Percentiles rank a stretch among this genome's conserved stretches.
phyloP scores from a whole-genome alignment of 345 rosid genomes.

The Euphorbia lathyris region DNA sequence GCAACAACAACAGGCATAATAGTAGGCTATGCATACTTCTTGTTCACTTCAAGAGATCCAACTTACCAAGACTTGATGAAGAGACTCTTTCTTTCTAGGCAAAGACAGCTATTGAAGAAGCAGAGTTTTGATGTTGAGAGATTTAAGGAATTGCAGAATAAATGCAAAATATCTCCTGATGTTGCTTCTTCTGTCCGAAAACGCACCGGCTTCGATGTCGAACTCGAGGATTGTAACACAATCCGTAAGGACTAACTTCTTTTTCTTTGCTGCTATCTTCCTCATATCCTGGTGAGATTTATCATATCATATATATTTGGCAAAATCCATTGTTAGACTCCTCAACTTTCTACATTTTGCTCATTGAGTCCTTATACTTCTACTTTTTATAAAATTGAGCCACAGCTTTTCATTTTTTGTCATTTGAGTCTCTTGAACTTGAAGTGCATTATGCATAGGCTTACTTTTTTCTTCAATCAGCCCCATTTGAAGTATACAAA shows the following conservation, averaged over 20 bases:
- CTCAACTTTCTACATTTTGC: too few relatives aligned
- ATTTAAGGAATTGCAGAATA: slow-evolving; percentile 66
- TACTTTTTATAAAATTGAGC: too few relatives aligned
- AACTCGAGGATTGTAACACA: slow-evolving; percentile 69
- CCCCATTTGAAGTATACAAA: too few relatives aligned
- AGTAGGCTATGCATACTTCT: slow-evolving; percentile 83
- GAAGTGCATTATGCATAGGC: too few relatives aligned
- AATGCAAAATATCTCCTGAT: slow-evolving; percentile 46
- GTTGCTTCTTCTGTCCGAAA: slow-evolving; percentile 52
- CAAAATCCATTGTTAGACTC: too few relatives aligned
- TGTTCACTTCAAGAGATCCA: slow-evolving; percentile 86
- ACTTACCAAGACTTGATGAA: slow-evolving; percentile 92
- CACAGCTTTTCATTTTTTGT: too few relatives aligned
- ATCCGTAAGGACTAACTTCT: slow-evolving; percentile 16
- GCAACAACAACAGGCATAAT: slow-evolving; percentile 66
- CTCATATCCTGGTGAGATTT: neutral
- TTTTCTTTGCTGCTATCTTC: neutral
- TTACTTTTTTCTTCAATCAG: too few relatives aligned
- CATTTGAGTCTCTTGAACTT: too few relatives aligned
- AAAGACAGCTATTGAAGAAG: slow-evolving; percentile 66
- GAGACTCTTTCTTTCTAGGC: slow-evolving; percentile 83
- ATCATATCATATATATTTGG: too few relatives aligned
- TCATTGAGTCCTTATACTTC: neutral
- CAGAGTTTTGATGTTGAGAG: slow-evolving; percentile 57
- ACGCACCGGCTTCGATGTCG: slow-evolving; percentile 57